Conservation (phyloP, 805 yeast genomes). For the Pichia cephalocereana region DNA sequence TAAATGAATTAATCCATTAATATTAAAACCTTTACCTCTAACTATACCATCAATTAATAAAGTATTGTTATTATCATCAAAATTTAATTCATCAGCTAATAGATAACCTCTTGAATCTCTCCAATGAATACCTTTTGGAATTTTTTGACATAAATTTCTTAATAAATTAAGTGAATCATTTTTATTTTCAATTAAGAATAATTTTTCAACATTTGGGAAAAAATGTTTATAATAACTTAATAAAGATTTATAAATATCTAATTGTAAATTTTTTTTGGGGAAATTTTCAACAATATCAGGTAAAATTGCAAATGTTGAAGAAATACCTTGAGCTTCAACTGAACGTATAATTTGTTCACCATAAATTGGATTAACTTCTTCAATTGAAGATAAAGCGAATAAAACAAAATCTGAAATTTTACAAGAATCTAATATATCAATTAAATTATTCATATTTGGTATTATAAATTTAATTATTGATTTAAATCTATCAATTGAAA, state of each 20-base stretch:
- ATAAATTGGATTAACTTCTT: slow-evolving; percentile 67
- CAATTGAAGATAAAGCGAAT: slow-evolving; percentile 79
- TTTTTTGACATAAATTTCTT: slow-evolving; percentile 72
- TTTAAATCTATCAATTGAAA: slow-evolving; percentile 58
- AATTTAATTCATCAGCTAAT: slow-evolving; percentile 54
- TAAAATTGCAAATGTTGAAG: slow-evolving; percentile 70
- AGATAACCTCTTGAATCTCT: slow-evolving; percentile 88
- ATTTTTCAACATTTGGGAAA: slow-evolving; percentile 71
- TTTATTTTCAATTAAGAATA: slow-evolving; percentile 57
- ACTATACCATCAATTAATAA: slow-evolving; percentile 72
- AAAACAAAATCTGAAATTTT: slow-evolving; percentile 84
- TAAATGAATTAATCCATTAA: slow-evolving; percentile 71
- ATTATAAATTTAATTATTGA: slow-evolving; percentile 64
- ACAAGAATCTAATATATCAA: slow-evolving; percentile 74
- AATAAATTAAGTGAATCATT: slow-evolving; percentile 68
- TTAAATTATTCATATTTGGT: slow-evolving; percentile 58
- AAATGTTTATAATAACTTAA: slow-evolving; percentile 62
- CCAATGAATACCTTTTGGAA: slow-evolving; percentile 83
- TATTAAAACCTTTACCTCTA: slow-evolving; percentile 77
- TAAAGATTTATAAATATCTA: slow-evolving; percentile 56
- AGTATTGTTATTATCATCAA: slow-evolving; percentile 19
- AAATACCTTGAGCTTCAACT: slow-evolving; percentile 84
- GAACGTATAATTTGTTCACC: slow-evolving; percentile 92
- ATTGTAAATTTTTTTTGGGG: slow-evolving; percentile 68
- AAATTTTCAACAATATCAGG: slow-evolving; percentile 61